Evolutionary conservation across 2,329 filamentous ascomycete species (phyloP).

Genomic region (Tolypocladium capitatum): DNA sequence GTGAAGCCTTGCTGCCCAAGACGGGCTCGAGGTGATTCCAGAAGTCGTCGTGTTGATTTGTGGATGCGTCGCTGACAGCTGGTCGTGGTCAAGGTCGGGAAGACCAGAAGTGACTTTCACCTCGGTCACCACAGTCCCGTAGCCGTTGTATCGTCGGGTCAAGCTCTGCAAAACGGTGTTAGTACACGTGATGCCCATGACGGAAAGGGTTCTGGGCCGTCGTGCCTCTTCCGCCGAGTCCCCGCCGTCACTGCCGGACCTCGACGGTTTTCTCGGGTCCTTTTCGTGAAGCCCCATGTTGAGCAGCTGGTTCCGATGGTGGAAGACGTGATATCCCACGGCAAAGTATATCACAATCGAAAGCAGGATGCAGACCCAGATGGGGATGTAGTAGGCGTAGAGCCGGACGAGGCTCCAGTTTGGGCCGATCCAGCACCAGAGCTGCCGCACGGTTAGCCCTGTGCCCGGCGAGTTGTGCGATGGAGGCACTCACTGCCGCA

Average conservation of each 20-base stretch:
- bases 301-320: conserved; percentile 40
- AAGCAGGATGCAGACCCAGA: conserved; percentile 43
- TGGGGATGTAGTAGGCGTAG: conserved; percentile 47
- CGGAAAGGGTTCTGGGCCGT: background rate
- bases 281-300: conserved; percentile 25
- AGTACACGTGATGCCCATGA: conserved; percentile 1
- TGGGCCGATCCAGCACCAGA: conserved; percentile 48
- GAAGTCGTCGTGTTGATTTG: conserved; percentile 1
- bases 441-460: conserved; percentile 17
- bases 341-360: conserved; percentile 42
- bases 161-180: conserved; percentile 12
- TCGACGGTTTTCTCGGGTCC: conserved; percentile 8
- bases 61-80: conserved; percentile 5
- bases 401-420: conserved; percentile 42
- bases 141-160: conserved; percentile 18
- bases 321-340: conserved; percentile 46
- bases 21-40: background rate
- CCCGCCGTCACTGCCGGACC: conserved; percentile 13
- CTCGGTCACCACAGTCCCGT: conserved; percentile 36
- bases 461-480: background rate
- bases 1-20: background rate
- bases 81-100: conserved; percentile 4
- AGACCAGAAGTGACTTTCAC: conserved; percentile 27
- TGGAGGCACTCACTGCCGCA: conserved; percentile 33
- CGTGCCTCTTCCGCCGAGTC: conserved; percentile 22